Evolutionary conservation across 2,329 filamentous ascomycete genomes (phyloP).

Genomic region (Echinosphaeria canescens): DNA sequence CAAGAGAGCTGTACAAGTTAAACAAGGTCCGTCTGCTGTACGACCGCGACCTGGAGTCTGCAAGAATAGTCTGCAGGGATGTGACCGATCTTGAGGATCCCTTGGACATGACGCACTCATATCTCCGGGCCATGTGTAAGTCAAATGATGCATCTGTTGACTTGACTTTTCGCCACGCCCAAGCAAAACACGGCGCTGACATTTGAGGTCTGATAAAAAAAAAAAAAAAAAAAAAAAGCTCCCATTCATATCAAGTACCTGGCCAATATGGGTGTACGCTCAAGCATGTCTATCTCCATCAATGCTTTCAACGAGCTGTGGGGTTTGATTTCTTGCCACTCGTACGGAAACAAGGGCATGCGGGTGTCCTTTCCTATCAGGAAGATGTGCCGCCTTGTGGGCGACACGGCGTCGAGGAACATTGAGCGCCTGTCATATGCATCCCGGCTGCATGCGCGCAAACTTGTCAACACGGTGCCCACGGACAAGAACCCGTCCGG

Average conservation of each 20-base stretch:
- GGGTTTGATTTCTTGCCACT: conserved; percentile 75
- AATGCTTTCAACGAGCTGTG: conserved; percentile 71
- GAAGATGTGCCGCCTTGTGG: conserved; percentile 78
- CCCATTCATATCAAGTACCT: conserved; percentile 81
- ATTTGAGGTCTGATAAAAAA: too few species aligned
- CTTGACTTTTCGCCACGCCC: too few species aligned
- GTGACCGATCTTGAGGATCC: conserved; percentile 52
- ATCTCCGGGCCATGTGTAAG: conserved; percentile 80
- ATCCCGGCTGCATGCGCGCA: conserved; percentile 63
- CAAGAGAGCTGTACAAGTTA: conserved; percentile 70
- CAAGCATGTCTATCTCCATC: conserved; percentile 87
- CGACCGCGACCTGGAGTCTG: conserved; percentile 60
- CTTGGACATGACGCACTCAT: conserved; percentile 66
- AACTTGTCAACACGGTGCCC: conserved; percentile 70
- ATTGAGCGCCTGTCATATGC: conserved; percentile 78
- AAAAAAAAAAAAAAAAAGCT: too few species aligned
- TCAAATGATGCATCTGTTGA: too few species aligned
- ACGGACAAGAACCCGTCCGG: conserved; percentile 67
- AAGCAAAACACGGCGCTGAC: too few species aligned
- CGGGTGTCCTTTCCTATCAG: conserved; percentile 80
- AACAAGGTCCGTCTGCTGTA: conserved; percentile 82
- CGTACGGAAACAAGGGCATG: conserved; percentile 60
- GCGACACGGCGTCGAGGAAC: conserved; percentile 69
- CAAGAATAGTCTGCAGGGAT: conserved; percentile 62
- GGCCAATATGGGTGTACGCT: conserved; percentile 74